Conservation (phyloP, 2,329 filamentous ascomycete species). For the Mollisiaceae sp. region DNA sequence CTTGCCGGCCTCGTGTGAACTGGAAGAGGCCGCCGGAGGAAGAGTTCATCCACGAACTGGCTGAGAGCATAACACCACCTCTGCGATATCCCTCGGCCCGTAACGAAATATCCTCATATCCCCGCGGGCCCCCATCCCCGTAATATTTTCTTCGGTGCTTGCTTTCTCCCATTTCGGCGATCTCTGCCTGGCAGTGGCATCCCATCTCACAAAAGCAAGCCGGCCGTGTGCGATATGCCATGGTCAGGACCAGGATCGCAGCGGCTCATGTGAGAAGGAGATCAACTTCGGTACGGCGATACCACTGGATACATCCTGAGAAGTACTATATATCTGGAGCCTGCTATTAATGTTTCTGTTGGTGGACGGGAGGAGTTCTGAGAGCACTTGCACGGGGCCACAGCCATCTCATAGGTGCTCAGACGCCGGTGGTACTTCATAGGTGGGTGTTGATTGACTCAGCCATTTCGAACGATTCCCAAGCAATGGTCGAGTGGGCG, state of each 20-base stretch:
- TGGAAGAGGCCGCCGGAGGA: not conserved
- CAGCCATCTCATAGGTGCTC: not conserved
- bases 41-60: slow-evolving; percentile 8
- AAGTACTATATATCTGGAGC: not conserved
- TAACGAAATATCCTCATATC: slow-evolving; percentile 7
- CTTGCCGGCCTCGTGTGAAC: slow-evolving; percentile 5
- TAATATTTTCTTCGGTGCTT: not conserved
- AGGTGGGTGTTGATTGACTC: slow-evolving; percentile 4
- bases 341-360: not conserved
- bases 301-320: not conserved
- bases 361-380: slow-evolving; percentile 1
- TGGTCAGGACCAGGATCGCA: not conserved
- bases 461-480: not conserved
- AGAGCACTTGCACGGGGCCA: not conserved
- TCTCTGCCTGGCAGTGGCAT: not conserved
- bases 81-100: not conserved
- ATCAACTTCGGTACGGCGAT: not conserved
- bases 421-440: slow-evolving; percentile 1
- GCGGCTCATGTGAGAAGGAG: not conserved
- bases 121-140: not conserved
- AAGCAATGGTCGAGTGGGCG: too few relatives aligned
- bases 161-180: not conserved
- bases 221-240: not conserved
- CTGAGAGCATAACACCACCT: slow-evolving; percentile 3
- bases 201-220: slow-evolving; percentile 1